Conservation (phyloP, 371 early-diverging fungal species). For the Mortierella sp. region DNA sequence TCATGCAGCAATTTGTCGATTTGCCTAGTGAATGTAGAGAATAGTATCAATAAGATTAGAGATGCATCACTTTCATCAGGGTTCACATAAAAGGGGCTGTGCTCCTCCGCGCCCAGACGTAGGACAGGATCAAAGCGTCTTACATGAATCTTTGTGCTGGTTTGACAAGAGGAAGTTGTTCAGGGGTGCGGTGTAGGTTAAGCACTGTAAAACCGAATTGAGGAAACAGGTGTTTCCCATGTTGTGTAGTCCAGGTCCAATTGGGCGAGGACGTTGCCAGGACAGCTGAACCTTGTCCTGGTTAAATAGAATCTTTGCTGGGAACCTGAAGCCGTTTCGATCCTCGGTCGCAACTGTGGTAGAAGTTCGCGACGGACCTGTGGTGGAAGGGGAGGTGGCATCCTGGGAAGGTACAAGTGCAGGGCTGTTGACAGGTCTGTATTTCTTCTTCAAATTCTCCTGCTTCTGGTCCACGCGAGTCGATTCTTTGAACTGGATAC, state of each 20-base stretch:
- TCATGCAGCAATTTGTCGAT: constrained; percentile 65
- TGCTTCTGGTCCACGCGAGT: constrained; percentile 64
- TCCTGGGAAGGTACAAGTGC: neutral
- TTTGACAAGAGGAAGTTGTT: constrained; percentile 76
- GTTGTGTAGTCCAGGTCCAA: constrained; percentile 88
- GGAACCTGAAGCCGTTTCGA: constrained; percentile 71
- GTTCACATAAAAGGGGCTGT: constrained; percentile 6
- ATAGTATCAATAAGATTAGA: neutral
- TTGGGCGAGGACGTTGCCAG: constrained; percentile 67
- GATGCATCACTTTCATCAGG: no score
- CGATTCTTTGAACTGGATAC: constrained; percentile 68
- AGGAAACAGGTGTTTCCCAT: constrained; percentile 97
- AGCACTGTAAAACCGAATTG: constrained; percentile 93
- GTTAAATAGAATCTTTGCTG: constrained; percentile 69
- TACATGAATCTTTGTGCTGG: constrained; percentile 65
- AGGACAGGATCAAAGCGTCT: constrained; percentile 8
- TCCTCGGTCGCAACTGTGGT: constrained; percentile 50
- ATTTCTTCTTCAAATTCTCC: constrained; percentile 66
- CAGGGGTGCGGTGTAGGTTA: constrained; percentile 88
- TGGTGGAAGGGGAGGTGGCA: constrained; percentile 4
- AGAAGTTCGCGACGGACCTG: constrained; percentile 23
- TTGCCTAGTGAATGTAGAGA: constrained; percentile 54
- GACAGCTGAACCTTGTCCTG: constrained; percentile 60
- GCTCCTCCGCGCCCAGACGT: neutral
- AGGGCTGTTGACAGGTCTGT: constrained; percentile 63